A percentile compares a stretch with the other conserved stretches of the same genome.
These are phyloP conservation scores for Brassica napus DNA, from an alignment of 345 rosid genomes.

Conservation along the genomic window Da-Ae NC_063450.1:46063501-46064000, in stretches of 20 bases:
- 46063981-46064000: conserved; percentile 3
- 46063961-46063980: conserved; percentile 67
- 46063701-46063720: conserved; percentile 10
- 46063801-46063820: background rate
- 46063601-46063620: conserved; percentile 34
- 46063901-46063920: conserved; percentile 74
- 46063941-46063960: conserved; percentile 72
- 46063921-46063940: conserved; percentile 83
- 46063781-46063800: background rate
- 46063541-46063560: conserved; percentile 26
- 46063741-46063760: conserved; percentile 60
- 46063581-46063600: conserved; percentile 40
- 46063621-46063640: conserved; percentile 15
- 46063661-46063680: conserved; percentile 4
- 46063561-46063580: conserved; percentile 30
- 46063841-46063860: background rate
- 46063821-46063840: background rate
- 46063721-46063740: conserved; percentile 52
- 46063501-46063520: conserved; percentile 31
- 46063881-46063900: conserved; percentile 51
- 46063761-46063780: conserved; percentile 53
- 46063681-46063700: conserved; percentile 31
- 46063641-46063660: background rate
- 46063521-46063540: conserved; percentile 31
- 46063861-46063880: conserved; percentile 48